phyloP scores from a whole-genome alignment of 1,284 basidiomycete genomes.

The Ustilago sp. region DNA sequence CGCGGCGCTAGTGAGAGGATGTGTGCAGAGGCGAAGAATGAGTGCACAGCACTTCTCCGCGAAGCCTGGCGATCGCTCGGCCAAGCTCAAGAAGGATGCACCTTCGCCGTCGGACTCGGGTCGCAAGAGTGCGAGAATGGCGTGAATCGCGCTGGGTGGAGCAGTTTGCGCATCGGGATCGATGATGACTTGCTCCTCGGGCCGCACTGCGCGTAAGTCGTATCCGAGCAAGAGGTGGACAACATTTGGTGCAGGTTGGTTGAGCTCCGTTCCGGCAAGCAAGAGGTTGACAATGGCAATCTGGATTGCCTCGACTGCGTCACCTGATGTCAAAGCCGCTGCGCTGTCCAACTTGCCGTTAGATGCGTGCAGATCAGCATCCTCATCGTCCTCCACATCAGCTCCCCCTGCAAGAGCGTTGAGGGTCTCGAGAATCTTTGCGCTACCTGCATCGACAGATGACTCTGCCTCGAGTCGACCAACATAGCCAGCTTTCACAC shows the following conservation, averaged over 20 bases:
- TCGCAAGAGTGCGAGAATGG: constrained; percentile 74
- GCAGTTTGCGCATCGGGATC: constrained; percentile 71
- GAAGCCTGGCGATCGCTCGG: constrained; percentile 74
- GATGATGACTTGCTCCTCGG: constrained; percentile 71
- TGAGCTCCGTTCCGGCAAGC: constrained; percentile 79
- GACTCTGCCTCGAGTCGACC: constrained; percentile 75
- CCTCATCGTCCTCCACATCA: constrained; percentile 72
- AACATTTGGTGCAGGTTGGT: constrained; percentile 81
- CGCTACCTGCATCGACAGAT: constrained; percentile 44
- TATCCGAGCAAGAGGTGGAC: constrained; percentile 89
- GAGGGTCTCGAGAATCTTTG: constrained; percentile 64
- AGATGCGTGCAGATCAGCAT: constrained; percentile 74
- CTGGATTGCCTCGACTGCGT: constrained; percentile 77
- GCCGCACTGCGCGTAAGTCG: constrained; percentile 73
- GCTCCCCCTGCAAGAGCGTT: constrained; percentile 69
- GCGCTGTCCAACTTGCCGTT: constrained; percentile 68
- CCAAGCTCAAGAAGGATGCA: constrained; percentile 39
- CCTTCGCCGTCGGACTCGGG: constrained; percentile 37
- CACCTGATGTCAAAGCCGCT: constrained; percentile 66
- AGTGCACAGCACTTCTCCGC: constrained; percentile 88
- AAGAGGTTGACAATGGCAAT: constrained; percentile 87
- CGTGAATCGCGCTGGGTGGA: constrained; percentile 75
- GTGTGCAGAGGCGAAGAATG: constrained; percentile 85
- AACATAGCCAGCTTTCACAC: constrained; percentile 85
- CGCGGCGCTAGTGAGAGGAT: constrained; percentile 83